Conservation (phyloP, 352 stramenopile genomes). For the Globisporangium rhizosaccharum region DNA sequence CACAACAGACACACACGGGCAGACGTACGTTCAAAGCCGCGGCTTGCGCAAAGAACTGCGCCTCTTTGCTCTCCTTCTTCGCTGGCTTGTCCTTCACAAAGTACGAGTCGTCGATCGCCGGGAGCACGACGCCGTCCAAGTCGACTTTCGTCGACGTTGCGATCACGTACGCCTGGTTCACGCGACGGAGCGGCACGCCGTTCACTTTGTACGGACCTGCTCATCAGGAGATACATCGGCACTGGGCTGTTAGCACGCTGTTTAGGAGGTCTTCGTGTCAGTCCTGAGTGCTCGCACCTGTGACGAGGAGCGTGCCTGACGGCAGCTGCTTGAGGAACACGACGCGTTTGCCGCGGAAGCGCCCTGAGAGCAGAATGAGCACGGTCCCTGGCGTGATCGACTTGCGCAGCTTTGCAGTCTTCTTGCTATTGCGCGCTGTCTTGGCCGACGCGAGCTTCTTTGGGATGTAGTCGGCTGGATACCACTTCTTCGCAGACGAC, state of each 20-base stretch:
- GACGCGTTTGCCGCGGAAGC: slow-evolving; percentile 98
- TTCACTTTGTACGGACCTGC: slow-evolving; percentile 98
- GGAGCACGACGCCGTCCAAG: slow-evolving; percentile 90
- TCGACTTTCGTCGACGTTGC: slow-evolving; percentile 97
- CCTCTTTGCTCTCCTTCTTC: slow-evolving; percentile 91
- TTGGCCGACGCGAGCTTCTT: slow-evolving; percentile 68
- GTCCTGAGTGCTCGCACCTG: slow-evolving; percentile 43
- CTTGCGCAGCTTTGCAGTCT: slow-evolving; percentile 92
- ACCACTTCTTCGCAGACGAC: slow-evolving; percentile 60
- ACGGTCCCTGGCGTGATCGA: slow-evolving; percentile 97
- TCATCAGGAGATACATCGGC: too few relatives aligned
- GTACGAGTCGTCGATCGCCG: slow-evolving; percentile 95
- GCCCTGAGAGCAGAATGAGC: slow-evolving; percentile 96
- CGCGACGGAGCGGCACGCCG: slow-evolving; percentile 95
- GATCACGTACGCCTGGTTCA: slow-evolving; percentile 99
- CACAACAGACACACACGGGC: slow-evolving; percentile 22
- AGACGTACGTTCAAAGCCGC: slow-evolving; percentile 8
- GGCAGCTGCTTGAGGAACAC: slow-evolving; percentile 97
- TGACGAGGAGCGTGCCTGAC: slow-evolving; percentile 96
- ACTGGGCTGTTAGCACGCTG: neutral
- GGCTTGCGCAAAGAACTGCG: slow-evolving; percentile 96
- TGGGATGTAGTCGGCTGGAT: slow-evolving; percentile 71
- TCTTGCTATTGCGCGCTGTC: slow-evolving; percentile 74
- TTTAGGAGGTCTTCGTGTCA: neutral
- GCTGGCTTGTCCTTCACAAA: slow-evolving; percentile 92